Evolutionary conservation across 2,329 filamentous ascomycete genomes (phyloP), one percentile per base, ranked within the genome.

Genomic region (Cyphellophora europaea): DNA sequence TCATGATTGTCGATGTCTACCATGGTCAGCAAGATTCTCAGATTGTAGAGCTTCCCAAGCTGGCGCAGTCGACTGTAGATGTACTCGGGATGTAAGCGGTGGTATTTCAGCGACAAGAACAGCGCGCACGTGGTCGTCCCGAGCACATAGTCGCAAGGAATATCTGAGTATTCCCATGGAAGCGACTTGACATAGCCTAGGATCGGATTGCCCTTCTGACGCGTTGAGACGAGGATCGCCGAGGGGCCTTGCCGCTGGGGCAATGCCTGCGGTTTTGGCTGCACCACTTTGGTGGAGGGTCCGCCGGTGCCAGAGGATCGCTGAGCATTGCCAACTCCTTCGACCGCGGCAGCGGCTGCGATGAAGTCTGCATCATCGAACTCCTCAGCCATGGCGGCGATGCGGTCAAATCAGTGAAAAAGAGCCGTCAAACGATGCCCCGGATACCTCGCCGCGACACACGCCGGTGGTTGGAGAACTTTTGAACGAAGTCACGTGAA

Each of bases 1-100:
- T 96, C 86, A 52, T 96, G 91, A 53, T 93, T 94, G 15, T 81
- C 77, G 34, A 98, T 94, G 58, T 98, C 91, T 16, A 96, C 88
- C 75, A 96, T 87, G 13, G 81, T 79, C 32, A 98, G 71, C 17
- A 98, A 64, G 34, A 98, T 71, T 31, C 91, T 83, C 13, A 98
- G 71, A 47, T 79, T 81, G 63, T 93, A 96, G 61, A 83, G 85
- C 33, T 83, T 84, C 33, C 83, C 83, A 4, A 98, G 67, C 32
- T 79, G 77, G 34, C 82, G 80, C 48, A 98, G 93, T 38, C 91
- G 82, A 15, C 82, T 87, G 65, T 96, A 96, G 51, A 98, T 86
- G 65, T 98, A 98, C 61, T 98, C 91, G 1, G 91, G 91, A 54
- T 98, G 91, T 34, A 98, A 71, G 17, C 89, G 85, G 59, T 98